A percentile compares a stretch with the other conserved stretches of the same genome.
These are phyloP conservation scores for Furcasterigmium furcatum DNA, from an alignment of 2,329 filamentous ascomycete species.

Conservation along the genomic window DNA sequence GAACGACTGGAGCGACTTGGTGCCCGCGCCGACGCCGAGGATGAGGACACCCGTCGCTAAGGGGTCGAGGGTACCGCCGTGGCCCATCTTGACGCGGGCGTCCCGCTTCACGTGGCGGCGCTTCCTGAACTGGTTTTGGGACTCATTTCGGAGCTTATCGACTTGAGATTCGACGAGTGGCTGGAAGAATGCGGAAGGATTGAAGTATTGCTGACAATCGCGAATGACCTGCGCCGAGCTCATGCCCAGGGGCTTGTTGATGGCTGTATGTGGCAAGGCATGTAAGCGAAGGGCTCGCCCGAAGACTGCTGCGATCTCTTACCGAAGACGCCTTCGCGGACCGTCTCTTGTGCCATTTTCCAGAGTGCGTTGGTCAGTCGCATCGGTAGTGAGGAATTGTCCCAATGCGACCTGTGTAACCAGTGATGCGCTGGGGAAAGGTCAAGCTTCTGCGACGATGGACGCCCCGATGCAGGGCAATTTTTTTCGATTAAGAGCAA, in stretches of 20 bases:
- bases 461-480: not conserved
- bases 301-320: slow-evolving; percentile 15
- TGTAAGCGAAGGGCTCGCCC: slow-evolving; percentile 7
- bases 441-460: too few species aligned
- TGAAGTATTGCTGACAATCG: slow-evolving; percentile 81
- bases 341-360: slow-evolving; percentile 51
- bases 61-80: slow-evolving; percentile 93
- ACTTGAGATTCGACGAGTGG: slow-evolving; percentile 70
- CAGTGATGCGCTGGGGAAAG: too few species aligned
- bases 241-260: slow-evolving; percentile 87
- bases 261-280: slow-evolving; percentile 51
- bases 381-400: slow-evolving; percentile 18
- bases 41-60: slow-evolving; percentile 92
- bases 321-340: slow-evolving; percentile 59
- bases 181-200: slow-evolving; percentile 73
- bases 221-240: slow-evolving; percentile 90
- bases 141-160: slow-evolving; percentile 51
- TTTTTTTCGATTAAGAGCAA: not conserved
- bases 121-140: slow-evolving; percentile 55
- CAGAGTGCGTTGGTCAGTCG: slow-evolving; percentile 21
- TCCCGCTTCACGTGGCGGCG: slow-evolving; percentile 54
- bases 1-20: slow-evolving; percentile 77
- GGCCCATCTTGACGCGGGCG: slow-evolving; percentile 84
- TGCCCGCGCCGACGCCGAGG: slow-evolving; percentile 81
- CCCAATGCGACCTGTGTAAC: too few species aligned